phyloP scores from a whole-genome alignment of 2,329 filamentous ascomycete genomes.

The Torrubiellomyces zombiae region DNA sequence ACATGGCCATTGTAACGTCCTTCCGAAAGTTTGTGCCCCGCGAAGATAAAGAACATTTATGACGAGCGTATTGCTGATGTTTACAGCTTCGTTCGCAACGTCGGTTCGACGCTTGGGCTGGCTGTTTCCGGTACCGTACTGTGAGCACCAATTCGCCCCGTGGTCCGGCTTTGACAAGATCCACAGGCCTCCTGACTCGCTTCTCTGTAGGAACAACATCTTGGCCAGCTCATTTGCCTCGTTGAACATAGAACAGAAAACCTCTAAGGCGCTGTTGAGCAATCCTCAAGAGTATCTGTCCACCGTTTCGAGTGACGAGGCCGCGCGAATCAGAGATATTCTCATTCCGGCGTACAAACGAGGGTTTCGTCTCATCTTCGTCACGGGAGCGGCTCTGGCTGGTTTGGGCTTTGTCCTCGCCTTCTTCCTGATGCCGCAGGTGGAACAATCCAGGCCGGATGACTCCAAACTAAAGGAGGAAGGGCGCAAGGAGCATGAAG shows the following conservation, averaged over 20 bases:
- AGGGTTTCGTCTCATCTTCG: constrained; percentile 21
- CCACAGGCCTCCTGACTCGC: neutral
- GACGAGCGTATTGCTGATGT: too few species aligned
- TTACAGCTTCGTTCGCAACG: constrained; percentile 21
- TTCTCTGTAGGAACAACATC: constrained; percentile 18
- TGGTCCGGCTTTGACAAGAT: neutral
- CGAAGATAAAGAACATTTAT: neutral
- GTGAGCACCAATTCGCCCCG: constrained; percentile 8
- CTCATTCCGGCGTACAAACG: constrained; percentile 19
- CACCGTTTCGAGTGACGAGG: constrained; percentile 11
- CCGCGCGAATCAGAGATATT: constrained; percentile 12
- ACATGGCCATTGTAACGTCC: constrained; percentile 27
- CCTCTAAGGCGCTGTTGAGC: constrained; percentile 12
- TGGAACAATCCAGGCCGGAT: constrained; percentile 19
- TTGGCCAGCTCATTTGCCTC: constrained; percentile 13
- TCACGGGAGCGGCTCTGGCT: constrained; percentile 18
- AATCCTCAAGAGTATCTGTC: constrained; percentile 17
- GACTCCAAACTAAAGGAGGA: constrained; percentile 20
- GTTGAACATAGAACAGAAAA: constrained; percentile 8
- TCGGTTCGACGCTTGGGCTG: constrained; percentile 21
- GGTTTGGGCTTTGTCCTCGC: constrained; percentile 19
- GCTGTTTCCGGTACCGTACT: constrained; percentile 22
- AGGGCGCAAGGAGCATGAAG: constrained; percentile 10
- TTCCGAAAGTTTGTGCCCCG: constrained; percentile 20
- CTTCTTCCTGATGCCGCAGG: constrained; percentile 22